Conservation (phyloP, 345 rosid genomes). For the Triadica sebifera region DNA sequence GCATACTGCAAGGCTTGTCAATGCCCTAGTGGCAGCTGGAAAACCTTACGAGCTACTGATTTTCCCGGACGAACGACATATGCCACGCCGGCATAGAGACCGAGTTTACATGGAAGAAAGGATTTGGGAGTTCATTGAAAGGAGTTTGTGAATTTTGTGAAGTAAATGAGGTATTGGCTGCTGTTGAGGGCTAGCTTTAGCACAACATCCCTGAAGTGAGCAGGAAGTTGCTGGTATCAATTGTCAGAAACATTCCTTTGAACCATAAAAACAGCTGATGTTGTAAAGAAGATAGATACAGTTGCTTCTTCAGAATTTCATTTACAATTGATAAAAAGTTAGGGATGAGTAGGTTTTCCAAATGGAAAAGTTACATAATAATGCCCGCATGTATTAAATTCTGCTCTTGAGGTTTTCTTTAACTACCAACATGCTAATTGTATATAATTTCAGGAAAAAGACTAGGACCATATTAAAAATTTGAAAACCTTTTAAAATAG, state of each 20-base stretch:
- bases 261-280: not conserved
- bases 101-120: constrained; percentile 88
- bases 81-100: constrained; percentile 64
- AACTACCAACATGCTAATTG: too few relatives aligned
- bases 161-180: not conserved
- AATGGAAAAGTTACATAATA: not conserved
- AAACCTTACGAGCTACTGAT: constrained; percentile 73
- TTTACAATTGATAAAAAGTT: not conserved
- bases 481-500: too few relatives aligned
- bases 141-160: constrained; percentile 48
- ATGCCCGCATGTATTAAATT: too few relatives aligned
- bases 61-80: constrained; percentile 88
- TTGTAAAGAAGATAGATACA: not conserved
- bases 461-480: too few relatives aligned
- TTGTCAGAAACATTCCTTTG: too few relatives aligned
- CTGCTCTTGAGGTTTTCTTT: too few relatives aligned
- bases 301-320: not conserved
- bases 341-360: not conserved
- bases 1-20: constrained; percentile 86
- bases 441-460: too few relatives aligned
- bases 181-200: too few relatives aligned
- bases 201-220: too few relatives aligned
- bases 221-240: too few relatives aligned
- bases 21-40: constrained; percentile 66
- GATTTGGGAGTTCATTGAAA: constrained; percentile 84